Base-by-base conservation (phyloP, 306 rosid genomes). In the Carpinus viminea region DNA sequence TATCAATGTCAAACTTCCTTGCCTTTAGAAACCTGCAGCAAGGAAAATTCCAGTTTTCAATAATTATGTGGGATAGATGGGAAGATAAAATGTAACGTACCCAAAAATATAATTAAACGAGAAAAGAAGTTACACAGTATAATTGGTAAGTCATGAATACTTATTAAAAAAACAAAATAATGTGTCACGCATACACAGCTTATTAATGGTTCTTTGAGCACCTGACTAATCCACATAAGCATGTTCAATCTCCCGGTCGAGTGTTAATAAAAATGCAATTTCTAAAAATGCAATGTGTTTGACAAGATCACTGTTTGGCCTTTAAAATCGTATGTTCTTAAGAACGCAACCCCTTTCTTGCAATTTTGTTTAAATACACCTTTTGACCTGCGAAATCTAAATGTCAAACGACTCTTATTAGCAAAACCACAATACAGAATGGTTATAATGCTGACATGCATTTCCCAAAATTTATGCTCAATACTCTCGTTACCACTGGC, bases 21-120 rank as follows among this genome's bases (percentile, higher is more conserved):
- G 98, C 99, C 85, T 90, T 95, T 68, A 93, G 79, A 87, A 95
- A 95, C 89, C 99, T 95, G 92, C 80, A 89, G 71, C 81, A 83
- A 71, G 38, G 72, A 74, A 12, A 82, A 53, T 72, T 34, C 55
- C 47, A 75, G 53, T 68, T 82, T 28, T 68, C 79, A 47, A 72
- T 66, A 64, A 81, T 60, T 56, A 24, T 71, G 20, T 38, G 53
- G 60, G 78, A 76, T 72, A 41, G n/a, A 34, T 68, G 72, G 48
- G 31, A 75, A 18, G 31, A 76, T 50, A 11, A 54, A 18, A 48
- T 4, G 38, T 48, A 53, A 71, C 62, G 45, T 36, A 12, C 28
- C 79, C 18, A 81, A 60, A 76, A 28, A 74, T 59, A 21, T 13
- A 76, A 61, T 70, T 24, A 47, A 11, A 54, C 43, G 26, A 34